A percentile compares a stretch with the other conserved stretches of the same genome.
Conservation (phyloP, 1,139 yeast genomes). For the Saccharomyces pastorianus region DNA sequence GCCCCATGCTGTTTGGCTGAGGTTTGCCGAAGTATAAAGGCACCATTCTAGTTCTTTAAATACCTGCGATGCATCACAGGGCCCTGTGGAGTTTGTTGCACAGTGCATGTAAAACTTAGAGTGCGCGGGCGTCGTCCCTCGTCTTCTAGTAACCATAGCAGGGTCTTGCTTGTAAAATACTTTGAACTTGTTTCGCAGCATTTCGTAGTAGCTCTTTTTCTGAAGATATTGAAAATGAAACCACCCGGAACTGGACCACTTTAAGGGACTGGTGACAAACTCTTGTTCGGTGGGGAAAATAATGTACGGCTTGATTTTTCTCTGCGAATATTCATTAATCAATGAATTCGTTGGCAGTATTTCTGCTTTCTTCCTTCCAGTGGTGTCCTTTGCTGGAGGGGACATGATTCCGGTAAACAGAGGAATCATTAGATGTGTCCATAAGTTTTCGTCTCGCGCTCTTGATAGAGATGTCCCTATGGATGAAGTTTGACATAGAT, state of each 20-base stretch:
- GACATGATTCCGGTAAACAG: conserved; percentile 28
- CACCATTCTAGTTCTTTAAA: conserved; percentile 46
- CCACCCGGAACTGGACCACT: conserved; percentile 47
- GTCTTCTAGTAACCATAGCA: conserved; percentile 12
- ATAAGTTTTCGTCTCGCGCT: conserved; percentile 36
- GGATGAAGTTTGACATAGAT: conserved; percentile 51
- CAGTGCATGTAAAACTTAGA: conserved; percentile 37
- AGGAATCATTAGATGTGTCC: conserved; percentile 51
- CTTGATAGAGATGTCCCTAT: conserved; percentile 48
- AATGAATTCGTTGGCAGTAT: conserved; percentile 3
- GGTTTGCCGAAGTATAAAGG: conserved; percentile 56
- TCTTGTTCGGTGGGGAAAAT: conserved; percentile 51
- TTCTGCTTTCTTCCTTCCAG: neutral
- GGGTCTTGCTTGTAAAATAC: conserved; percentile 25
- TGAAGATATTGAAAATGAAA: conserved; percentile 41
- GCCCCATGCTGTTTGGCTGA: conserved; percentile 70
- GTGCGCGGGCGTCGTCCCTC: conserved; percentile 37
- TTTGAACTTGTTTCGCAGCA: conserved; percentile 13
- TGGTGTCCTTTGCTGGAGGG: neutral
- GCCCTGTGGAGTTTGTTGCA: conserved; percentile 28
- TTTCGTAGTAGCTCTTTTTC: conserved; percentile 20
- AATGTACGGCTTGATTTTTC: conserved; percentile 40
- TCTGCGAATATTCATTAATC: conserved; percentile 26
- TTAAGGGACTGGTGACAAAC: conserved; percentile 38
- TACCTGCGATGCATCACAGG: conserved; percentile 28